Evolutionary conservation across 345 rosid species (phyloP).

Genomic region (Cardamine chenopodiifolia): DNA sequence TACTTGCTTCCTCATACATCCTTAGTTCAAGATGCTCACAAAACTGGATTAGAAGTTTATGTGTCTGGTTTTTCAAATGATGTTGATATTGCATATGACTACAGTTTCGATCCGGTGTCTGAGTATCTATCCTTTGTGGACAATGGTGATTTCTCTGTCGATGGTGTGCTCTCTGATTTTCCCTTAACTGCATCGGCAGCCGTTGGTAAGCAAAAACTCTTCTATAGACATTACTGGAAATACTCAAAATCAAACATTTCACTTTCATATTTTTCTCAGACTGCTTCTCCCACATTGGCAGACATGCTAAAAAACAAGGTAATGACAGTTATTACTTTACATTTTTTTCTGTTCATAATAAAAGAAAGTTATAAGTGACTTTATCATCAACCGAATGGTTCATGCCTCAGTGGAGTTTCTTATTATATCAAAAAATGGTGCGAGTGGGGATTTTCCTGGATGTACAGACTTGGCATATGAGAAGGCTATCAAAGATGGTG

Average conservation of each 20-base stretch:
- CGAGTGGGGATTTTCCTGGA: constrained; percentile 85
- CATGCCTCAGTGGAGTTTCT: constrained; percentile 44
- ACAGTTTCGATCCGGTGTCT: constrained; percentile 68
- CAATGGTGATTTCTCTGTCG: constrained; percentile 74
- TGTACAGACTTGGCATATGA: constrained; percentile 73
- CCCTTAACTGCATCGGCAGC: constrained; percentile 74
- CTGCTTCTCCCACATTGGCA: constrained; percentile 63
- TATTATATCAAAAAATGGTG: constrained; percentile 71
- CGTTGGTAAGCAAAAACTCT: constrained; percentile 44
- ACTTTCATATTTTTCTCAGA: constrained; percentile 46
- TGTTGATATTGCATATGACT: constrained; percentile 57
- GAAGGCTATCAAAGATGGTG: constrained; percentile 62
- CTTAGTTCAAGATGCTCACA: constrained; percentile 73
- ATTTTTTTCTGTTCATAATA: too few species aligned
- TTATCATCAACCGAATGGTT: too few species aligned
- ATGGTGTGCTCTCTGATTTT: constrained; percentile 79
- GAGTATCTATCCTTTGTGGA: constrained; percentile 66
- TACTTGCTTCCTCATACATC: constrained; percentile 58
- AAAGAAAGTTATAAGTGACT: too few species aligned
- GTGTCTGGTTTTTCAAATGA: constrained; percentile 72
- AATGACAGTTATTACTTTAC: constrained; percentile 14
- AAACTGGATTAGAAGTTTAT: constrained; percentile 67
- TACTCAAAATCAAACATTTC: neutral
- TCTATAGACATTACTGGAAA: neutral
- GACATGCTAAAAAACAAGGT: constrained; percentile 57